Percentiles rank a stretch among this genome's conserved stretches.
Evolutionary conservation across 108 stramenopile species (phyloP).

Genomic region (Cylindrotheca closterium): DNA sequence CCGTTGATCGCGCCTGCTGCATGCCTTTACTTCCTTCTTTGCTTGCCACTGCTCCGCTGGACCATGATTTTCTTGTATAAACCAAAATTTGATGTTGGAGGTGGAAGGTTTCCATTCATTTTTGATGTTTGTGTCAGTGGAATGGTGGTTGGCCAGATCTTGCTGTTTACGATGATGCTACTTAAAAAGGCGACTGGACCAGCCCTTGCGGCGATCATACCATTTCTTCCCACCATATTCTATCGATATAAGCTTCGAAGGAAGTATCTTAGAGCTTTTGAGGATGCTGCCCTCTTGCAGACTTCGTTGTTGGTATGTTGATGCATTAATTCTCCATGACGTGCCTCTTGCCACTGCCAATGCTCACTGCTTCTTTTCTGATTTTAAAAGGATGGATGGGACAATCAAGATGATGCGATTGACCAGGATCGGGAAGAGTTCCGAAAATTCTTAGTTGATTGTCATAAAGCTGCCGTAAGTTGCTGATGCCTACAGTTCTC

Average conservation of each 20-base stretch:
- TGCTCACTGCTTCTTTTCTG: too few species aligned
- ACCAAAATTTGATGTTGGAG: constrained; percentile 78
- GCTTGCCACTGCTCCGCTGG: constrained; percentile 67
- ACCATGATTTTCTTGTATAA: constrained; percentile 79
- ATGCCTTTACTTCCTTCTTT: constrained; percentile 70
- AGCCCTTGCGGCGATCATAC: constrained; percentile 59
- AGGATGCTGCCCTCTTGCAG: constrained; percentile 80
- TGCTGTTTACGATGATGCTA: constrained; percentile 49
- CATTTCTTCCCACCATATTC: constrained; percentile 62
- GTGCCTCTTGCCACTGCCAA: too few species aligned
- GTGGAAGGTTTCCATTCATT: constrained; percentile 80
- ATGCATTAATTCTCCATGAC: too few species aligned
- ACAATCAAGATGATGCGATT: constrained; percentile 52
- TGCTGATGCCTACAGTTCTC: not conserved
- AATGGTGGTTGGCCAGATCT: constrained; percentile 62
- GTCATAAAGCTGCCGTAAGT: constrained; percentile 72
- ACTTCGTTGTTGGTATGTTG: constrained; percentile 57
- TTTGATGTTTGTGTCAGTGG: constrained; percentile 69
- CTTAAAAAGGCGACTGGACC: constrained; percentile 67
- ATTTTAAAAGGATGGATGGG: constrained; percentile 83
- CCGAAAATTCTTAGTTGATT: constrained; percentile 79
- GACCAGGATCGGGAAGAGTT: constrained; percentile 74
- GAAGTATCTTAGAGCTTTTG: constrained; percentile 60
- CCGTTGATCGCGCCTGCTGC: constrained; percentile 77
- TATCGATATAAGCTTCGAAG: constrained; percentile 52